Evolutionary conservation across 257 asterid genomes (phyloP).

Genomic region (Petunia secreta): DNA sequence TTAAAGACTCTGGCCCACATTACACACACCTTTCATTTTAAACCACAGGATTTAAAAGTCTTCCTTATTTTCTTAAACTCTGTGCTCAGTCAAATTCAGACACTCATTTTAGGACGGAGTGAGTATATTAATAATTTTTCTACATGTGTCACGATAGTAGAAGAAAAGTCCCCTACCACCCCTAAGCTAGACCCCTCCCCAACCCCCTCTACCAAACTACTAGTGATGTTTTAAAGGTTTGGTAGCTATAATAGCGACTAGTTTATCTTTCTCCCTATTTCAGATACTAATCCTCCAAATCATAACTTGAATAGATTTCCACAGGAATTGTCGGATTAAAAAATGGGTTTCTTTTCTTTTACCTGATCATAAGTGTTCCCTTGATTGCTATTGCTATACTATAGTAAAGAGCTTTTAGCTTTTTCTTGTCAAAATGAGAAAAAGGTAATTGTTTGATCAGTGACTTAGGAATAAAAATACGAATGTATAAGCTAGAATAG

Average conservation of each 20-base stretch:
- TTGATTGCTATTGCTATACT: neutral
- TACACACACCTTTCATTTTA: no score
- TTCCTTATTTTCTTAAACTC: no score
- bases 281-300: neutral
- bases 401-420: neutral
- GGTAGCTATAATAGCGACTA: constrained; percentile 23
- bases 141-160: neutral
- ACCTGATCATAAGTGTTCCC: constrained; percentile 18
- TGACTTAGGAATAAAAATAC: no score
- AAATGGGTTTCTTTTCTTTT: neutral
- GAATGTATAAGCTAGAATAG: no score
- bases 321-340: neutral
- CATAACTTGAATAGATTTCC: constrained; percentile 4
- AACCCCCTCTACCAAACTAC: neutral
- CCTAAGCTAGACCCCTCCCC: constrained; percentile 20
- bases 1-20: no score
- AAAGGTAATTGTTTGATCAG: neutral
- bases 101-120: no score
- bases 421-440: no score
- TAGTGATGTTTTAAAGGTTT: constrained; percentile 27
- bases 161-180: constrained; percentile 6
- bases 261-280: constrained; percentile 1
- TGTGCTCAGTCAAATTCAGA: no score
- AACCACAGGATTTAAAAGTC: no score
- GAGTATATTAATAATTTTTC: neutral